Conservation (phyloP, 495 filamentous ascomycete genomes). For the Xylaria flabelliformis region DNA sequence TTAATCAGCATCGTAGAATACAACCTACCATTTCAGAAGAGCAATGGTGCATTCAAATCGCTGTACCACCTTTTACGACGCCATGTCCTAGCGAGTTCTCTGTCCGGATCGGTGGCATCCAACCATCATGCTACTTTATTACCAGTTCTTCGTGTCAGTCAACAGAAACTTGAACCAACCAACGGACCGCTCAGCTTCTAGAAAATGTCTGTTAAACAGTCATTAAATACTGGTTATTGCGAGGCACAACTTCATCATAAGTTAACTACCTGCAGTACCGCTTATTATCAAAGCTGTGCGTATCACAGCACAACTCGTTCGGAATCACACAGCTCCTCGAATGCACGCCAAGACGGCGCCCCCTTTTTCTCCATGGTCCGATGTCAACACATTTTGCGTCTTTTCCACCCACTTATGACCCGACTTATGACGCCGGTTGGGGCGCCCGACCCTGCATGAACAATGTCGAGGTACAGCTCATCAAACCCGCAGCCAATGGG, state of each 20-base stretch:
- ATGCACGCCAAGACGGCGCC: slow-evolving; percentile 23
- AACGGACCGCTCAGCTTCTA: not conserved
- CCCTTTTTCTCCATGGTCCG: slow-evolving; percentile 22
- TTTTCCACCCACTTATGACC: slow-evolving; percentile 20
- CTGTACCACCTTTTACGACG: not conserved
- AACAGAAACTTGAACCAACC: not conserved
- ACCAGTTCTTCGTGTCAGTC: not conserved
- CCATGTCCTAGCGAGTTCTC: not conserved
- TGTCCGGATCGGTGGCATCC: slow-evolving; percentile 6
- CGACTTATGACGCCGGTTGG: slow-evolving; percentile 15
- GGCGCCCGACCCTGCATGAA: slow-evolving; percentile 25
- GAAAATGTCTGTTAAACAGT: not conserved
- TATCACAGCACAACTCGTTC: not conserved
- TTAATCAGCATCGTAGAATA: slow-evolving; percentile 1
- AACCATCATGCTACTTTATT: not conserved
- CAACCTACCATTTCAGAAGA: not conserved
- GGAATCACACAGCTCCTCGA: slow-evolving; percentile 14
- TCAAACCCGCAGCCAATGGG: slow-evolving; percentile 22
- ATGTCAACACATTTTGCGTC: slow-evolving; percentile 9
- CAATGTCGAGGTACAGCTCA: slow-evolving; percentile 25
- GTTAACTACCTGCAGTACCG: not conserved
- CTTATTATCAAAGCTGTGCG: not conserved
- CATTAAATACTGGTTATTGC: not conserved
- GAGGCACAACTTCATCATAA: not conserved
- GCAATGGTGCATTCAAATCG: not conserved